Evolutionary conservation across 2,329 filamentous ascomycete genomes (phyloP).

Genomic region (Plectosphaerella sp.): DNA sequence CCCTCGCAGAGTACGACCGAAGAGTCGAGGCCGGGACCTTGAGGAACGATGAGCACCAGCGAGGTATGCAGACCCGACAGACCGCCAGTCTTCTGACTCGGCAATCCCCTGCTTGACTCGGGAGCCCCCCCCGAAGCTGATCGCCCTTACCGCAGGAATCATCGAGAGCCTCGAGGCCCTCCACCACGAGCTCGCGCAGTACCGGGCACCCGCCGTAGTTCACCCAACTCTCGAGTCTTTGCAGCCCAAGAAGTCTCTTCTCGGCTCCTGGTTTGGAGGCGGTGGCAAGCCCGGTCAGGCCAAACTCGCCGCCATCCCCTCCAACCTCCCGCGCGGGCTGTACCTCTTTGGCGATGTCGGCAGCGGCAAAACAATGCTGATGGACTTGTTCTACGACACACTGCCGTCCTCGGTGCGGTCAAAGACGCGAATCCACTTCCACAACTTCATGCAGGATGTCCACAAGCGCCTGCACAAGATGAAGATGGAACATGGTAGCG

Average conservation of each 20-base stretch:
- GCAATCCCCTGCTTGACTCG: background rate
- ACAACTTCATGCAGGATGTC: slow-evolving; percentile 99
- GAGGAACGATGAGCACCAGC: slow-evolving; percentile 85
- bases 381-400: slow-evolving; percentile 97
- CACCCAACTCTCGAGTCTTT: slow-evolving; percentile 73
- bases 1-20: slow-evolving; percentile 82
- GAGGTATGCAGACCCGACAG: slow-evolving; percentile 47
- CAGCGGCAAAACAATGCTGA: slow-evolving; percentile 98
- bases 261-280: slow-evolving; percentile 59
- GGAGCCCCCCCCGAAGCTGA: background rate
- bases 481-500: slow-evolving; percentile 84
- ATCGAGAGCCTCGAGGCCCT: slow-evolving; percentile 86
- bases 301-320: slow-evolving; percentile 53
- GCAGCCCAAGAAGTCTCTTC: slow-evolving; percentile 48
- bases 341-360: slow-evolving; percentile 97
- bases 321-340: slow-evolving; percentile 77
- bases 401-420: slow-evolving; percentile 72
- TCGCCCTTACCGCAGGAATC: slow-evolving; percentile 53
- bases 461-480: slow-evolving; percentile 86
- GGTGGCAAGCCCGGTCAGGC: slow-evolving; percentile 29
- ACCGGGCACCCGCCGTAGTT: slow-evolving; percentile 68
- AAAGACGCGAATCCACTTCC: slow-evolving; percentile 94
- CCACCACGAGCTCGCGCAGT: slow-evolving; percentile 73
- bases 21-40: slow-evolving; percentile 71
- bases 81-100: slow-evolving; percentile 16